Evolutionary conservation across 2,329 filamentous ascomycete genomes (phyloP).

Genomic region (Aspergillus novofumigatus): DNA sequence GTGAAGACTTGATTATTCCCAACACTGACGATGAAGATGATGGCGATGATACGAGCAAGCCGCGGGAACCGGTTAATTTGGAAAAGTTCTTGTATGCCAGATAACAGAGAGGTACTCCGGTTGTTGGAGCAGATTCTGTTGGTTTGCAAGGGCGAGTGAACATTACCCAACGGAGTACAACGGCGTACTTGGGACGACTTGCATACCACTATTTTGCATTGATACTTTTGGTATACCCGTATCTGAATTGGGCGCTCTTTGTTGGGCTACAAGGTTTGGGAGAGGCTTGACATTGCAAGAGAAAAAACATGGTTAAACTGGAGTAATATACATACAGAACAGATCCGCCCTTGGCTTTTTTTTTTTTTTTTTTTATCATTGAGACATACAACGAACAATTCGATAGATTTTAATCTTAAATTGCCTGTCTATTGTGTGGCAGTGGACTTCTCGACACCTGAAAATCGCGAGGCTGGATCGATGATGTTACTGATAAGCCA

Average conservation of each 20-base stretch:
- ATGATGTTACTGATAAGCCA: slow-evolving; percentile 12
- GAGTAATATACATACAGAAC: background rate
- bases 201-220: background rate
- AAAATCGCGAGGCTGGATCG: slow-evolving; percentile 17
- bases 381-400: background rate
- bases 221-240: background rate
- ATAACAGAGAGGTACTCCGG: slow-evolving; percentile 35
- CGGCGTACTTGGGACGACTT: background rate
- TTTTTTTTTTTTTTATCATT: too few species aligned
- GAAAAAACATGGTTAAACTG: background rate
- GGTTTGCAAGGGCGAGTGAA: background rate
- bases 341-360: background rate
- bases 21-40: slow-evolving; percentile 47
- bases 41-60: slow-evolving; percentile 6
- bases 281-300: background rate
- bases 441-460: background rate
- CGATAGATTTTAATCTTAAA: background rate
- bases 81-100: slow-evolving; percentile 1
- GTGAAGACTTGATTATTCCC: slow-evolving; percentile 50
- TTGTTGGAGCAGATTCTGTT: slow-evolving; percentile 9
- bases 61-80: slow-evolving; percentile 17
- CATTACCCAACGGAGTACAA: background rate
- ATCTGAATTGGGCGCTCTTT: background rate
- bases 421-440: slow-evolving; percentile 1
- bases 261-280: background rate